These are phyloP conservation scores for Hanseniaspora guilliermondii DNA, from an alignment of 805 yeast genomes.

Conservation along the genomic window DNA sequence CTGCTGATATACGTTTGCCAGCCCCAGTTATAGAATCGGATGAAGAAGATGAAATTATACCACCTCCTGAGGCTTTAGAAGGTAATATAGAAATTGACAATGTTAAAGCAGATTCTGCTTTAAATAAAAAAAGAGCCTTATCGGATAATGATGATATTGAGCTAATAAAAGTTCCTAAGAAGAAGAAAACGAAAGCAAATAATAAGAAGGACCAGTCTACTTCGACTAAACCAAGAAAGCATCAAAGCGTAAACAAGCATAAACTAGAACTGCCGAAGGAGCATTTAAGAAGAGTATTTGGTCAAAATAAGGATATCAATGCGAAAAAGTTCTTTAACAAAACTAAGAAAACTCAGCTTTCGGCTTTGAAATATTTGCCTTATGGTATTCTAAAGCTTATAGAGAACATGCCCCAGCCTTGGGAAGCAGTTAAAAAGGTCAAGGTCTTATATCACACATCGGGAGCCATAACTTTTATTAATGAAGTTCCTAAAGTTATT, in stretches of 20 bases:
- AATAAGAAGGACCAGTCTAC: neutral
- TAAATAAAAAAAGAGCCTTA: constrained; percentile 16
- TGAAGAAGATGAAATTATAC: constrained; percentile 16
- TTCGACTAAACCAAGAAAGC: constrained; percentile 16
- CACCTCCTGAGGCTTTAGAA: constrained; percentile 30
- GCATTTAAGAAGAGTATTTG: constrained; percentile 72
- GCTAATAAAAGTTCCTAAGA: constrained; percentile 43
- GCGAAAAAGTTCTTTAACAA: constrained; percentile 56
- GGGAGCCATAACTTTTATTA: constrained; percentile 92
- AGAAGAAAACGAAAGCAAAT: constrained; percentile 18
- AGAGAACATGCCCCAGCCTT: constrained; percentile 97
- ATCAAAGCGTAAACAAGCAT: constrained; percentile 41
- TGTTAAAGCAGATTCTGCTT: constrained; percentile 10
- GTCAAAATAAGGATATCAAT: constrained; percentile 75
- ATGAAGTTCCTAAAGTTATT: constrained; percentile 81
- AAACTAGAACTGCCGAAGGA: constrained; percentile 88
- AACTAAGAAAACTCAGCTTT: constrained; percentile 77
- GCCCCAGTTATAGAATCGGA: constrained; percentile 19
- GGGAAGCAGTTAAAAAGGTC: constrained; percentile 84
- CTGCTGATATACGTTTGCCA: constrained; percentile 14
- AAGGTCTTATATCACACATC: constrained; percentile 77
- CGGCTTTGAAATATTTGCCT: constrained; percentile 89
- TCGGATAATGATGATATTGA: constrained; percentile 48
- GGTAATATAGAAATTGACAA: constrained; percentile 11
- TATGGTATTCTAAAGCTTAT: constrained; percentile 81